Conservation (phyloP, 2,329 filamentous ascomycete genomes). For the Colletotrichum lindemuthianum region DNA sequence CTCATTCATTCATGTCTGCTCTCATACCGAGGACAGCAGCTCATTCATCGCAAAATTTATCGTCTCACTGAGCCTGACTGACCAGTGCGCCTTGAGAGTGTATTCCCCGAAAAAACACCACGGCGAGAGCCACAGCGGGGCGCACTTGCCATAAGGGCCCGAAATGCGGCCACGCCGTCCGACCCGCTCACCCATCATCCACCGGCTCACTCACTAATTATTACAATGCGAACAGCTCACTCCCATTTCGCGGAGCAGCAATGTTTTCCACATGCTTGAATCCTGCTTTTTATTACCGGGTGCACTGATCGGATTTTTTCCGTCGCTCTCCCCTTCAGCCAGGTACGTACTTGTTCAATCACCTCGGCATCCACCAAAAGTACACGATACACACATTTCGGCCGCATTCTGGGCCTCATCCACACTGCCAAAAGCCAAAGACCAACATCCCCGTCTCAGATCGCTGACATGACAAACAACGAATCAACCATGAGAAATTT, state of each 20-base stretch:
- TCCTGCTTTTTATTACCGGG: conserved; percentile 21
- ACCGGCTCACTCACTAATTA: not conserved
- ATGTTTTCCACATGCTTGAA: no score
- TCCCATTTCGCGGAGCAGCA: no score
- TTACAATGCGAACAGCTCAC: no score
- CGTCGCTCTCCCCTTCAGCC: conserved; percentile 4
- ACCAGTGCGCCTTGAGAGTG: conserved; percentile 16
- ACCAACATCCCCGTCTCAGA: not conserved
- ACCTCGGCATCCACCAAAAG: no score
- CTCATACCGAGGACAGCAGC: no score
- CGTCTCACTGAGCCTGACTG: not conserved
- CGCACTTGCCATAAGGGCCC: conserved; percentile 20
- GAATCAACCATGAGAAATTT: no score
- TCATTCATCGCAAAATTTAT: conserved; percentile 23
- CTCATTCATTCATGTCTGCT: no score
- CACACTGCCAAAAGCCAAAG: not conserved
- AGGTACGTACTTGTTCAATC: no score
- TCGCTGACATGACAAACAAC: not conserved
- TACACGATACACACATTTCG: no score
- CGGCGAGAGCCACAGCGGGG: not conserved
- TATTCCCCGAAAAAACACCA: not conserved
- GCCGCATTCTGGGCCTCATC: not conserved
- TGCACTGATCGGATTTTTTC: conserved; percentile 34
- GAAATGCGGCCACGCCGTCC: conserved; percentile 33
- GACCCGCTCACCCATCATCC: not conserved